A percentile compares a stretch with the other conserved stretches of the same genome.
Evolutionary conservation across 768 basidiomycete species (phyloP).

Genomic region (Zangia roseola): DNA sequence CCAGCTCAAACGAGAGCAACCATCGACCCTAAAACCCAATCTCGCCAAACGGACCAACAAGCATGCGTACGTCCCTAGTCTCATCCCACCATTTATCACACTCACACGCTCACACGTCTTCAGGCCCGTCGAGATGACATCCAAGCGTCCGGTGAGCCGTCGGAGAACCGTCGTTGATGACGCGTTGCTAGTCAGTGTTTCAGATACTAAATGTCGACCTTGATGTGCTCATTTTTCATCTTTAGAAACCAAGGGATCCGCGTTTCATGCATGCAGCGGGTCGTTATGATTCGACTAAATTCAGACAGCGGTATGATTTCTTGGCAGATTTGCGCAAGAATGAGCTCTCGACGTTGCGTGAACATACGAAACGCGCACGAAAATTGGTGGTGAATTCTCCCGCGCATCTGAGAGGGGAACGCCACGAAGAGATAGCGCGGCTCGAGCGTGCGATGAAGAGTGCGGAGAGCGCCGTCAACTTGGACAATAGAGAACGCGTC

Average conservation of each 20-base stretch:
- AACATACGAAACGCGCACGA: slow-evolving; percentile 64
- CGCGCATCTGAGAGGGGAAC: slow-evolving; percentile 52
- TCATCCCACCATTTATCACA: neutral
- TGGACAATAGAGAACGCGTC: slow-evolving; percentile 64
- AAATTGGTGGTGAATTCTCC: slow-evolving; percentile 64
- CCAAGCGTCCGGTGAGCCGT: slow-evolving; percentile 82
- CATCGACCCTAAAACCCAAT: slow-evolving; percentile 42
- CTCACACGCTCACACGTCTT: slow-evolving; percentile 3
- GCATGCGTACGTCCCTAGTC: slow-evolving; percentile 68
- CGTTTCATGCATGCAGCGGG: slow-evolving; percentile 79
- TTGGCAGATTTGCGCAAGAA: slow-evolving; percentile 59
- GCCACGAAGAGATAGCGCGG: slow-evolving; percentile 65
- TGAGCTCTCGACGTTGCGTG: slow-evolving; percentile 65
- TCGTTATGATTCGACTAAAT: slow-evolving; percentile 60
- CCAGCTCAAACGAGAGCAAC: slow-evolving; percentile 40
- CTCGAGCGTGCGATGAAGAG: slow-evolving; percentile 75
- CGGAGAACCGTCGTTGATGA: slow-evolving; percentile 68
- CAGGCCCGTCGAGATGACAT: slow-evolving; percentile 80
- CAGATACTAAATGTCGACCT: neutral
- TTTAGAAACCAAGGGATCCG: slow-evolving; percentile 80
- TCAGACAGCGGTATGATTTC: slow-evolving; percentile 72
- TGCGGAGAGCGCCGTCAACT: slow-evolving; percentile 74
- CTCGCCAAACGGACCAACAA: slow-evolving; percentile 69
- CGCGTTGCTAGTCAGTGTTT: slow-evolving; percentile 52
- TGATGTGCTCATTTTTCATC: neutral